Conservation (phyloP, 2,329 filamentous ascomycete species). For the Phyllosticta capitalensis region DNA sequence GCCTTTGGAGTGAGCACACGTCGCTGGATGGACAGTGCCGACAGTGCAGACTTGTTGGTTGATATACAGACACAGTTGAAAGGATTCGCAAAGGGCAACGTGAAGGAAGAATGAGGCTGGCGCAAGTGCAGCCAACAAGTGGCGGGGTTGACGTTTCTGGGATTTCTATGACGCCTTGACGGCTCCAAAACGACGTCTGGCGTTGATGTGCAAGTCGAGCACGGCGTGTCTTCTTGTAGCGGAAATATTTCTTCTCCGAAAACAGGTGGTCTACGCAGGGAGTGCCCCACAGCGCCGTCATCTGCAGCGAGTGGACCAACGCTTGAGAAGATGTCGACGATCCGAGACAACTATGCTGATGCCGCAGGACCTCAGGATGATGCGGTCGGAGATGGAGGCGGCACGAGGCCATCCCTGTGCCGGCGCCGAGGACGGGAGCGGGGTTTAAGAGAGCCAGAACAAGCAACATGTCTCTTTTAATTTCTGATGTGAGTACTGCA, state of each 20-base stretch:
- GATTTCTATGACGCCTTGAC: slow-evolving; percentile 10
- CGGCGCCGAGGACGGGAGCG: neutral
- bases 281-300: neutral
- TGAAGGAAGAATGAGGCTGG: neutral
- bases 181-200: slow-evolving; percentile 5
- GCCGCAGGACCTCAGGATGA: too few species aligned
- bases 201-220: neutral
- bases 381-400: neutral
- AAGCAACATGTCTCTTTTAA: neutral
- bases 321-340: neutral
- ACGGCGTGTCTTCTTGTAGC: neutral
- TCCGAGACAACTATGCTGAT: neutral
- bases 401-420: neutral
- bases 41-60: neutral
- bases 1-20: neutral
- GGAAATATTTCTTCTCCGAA: neutral
- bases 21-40: neutral
- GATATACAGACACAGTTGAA: neutral
- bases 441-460: neutral
- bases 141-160: neutral
- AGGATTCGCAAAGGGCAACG: neutral
- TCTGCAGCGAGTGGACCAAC: neutral
- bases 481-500: neutral
- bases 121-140: neutral
- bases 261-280: neutral